Conservation (phyloP, 345 rosid genomes). For the Clarkia xantiana region DNA sequence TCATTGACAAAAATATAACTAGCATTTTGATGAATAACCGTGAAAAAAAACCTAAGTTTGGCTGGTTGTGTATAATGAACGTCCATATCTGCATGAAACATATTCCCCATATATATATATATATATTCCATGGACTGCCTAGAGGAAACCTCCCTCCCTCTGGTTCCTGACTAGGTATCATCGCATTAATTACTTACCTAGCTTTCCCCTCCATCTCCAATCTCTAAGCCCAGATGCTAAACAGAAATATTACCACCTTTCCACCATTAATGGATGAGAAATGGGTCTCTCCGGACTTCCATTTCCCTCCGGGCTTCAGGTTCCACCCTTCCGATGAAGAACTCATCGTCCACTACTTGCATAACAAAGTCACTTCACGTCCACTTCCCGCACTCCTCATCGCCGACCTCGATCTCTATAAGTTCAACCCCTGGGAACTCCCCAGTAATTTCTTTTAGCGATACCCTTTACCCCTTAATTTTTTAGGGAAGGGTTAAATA, state of each 20-base stretch:
- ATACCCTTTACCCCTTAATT: neutral
- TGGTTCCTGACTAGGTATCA: neutral
- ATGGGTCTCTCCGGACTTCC: constrained; percentile 9
- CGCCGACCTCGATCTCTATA: constrained; percentile 36
- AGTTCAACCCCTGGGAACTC: constrained; percentile 42
- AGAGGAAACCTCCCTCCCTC: neutral
- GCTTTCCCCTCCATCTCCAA: constrained; percentile 3
- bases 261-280: constrained; percentile 15
- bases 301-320: constrained; percentile 43
- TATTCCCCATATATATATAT: constrained; percentile 4
- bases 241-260: too few relatives aligned
- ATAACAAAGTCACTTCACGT: constrained; percentile 25
- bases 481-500: too few relatives aligned
- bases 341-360: constrained; percentile 33
- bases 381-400: constrained; percentile 35
- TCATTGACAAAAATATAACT: too few relatives aligned
- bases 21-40: too few relatives aligned
- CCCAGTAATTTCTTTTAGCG: constrained; percentile 20
- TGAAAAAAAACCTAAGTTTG: neutral
- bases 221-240: neutral
- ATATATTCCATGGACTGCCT: constrained; percentile 4
- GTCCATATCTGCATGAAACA: constrained; percentile 9
- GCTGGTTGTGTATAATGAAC: constrained; percentile 2
- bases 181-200: constrained; percentile 2
- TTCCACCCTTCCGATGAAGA: constrained; percentile 43